These are phyloP conservation scores for Cruciata laevipes DNA, from an alignment of 257 asterid species.

Conservation along the genomic window DNA sequence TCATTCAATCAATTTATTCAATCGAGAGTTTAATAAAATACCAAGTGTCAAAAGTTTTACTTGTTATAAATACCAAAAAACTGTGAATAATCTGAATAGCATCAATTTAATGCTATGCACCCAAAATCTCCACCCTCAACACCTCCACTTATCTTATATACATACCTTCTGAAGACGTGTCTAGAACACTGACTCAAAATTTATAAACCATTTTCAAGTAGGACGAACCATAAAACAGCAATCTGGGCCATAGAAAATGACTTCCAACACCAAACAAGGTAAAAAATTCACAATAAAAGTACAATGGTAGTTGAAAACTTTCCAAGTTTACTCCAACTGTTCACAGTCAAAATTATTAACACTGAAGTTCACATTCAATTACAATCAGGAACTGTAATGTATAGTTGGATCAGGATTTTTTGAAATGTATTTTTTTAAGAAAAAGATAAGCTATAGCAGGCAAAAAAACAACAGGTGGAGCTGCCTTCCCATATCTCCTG, in stretches of 20 bases:
- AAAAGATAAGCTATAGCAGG: background rate
- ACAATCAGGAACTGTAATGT: background rate
- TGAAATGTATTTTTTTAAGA: too few relatives aligned
- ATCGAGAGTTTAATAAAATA: too few relatives aligned
- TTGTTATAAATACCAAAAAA: background rate
- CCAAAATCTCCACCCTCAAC: too few relatives aligned
- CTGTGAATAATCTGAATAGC: too few relatives aligned
- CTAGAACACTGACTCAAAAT: background rate
- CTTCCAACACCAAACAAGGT: background rate
- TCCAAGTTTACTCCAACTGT: background rate
- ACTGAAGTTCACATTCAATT: background rate
- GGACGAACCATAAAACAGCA: background rate
- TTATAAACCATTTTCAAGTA: background rate
- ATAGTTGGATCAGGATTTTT: background rate
- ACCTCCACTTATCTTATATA: too few relatives aligned
- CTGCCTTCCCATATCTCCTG: background rate
- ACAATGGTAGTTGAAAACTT: background rate
- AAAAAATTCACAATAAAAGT: background rate
- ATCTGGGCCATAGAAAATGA: background rate
- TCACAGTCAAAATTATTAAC: background rate
- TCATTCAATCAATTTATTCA: too few relatives aligned
- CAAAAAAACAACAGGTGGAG: background rate
- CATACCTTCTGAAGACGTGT: too few relatives aligned
- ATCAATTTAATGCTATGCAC: too few relatives aligned
- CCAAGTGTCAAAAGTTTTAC: background rate